Base-by-base conservation (phyloP, 176 grass and related monocot species). In the Pharus latifolius region DNA sequence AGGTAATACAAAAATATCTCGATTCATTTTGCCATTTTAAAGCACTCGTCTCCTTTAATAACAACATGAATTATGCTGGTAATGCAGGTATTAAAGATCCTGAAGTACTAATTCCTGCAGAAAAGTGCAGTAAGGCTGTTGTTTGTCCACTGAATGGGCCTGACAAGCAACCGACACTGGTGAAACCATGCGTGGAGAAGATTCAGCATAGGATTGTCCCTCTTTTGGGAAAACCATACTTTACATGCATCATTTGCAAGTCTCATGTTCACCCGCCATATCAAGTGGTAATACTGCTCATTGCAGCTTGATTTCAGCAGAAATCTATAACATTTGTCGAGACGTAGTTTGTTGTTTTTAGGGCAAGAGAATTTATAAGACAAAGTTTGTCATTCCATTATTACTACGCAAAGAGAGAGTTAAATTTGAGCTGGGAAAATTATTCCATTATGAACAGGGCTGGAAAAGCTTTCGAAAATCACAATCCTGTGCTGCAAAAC, bases 141-240 rank as follows among this genome's bases (percentile, higher is more conserved):
- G 43, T 28, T 24, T 19, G 47, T 3, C 23, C 63, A 26, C 2
- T 33, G 6, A 18, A 4, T 24, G 4, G 29, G 7, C 7, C 65
- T 51, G 65, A 69, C 15, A n/a, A 24, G 51, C 16, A 2, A 15
- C 6, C 15, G 6, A 18, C 15, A 52, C 11, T 7, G 16, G 18
- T 23, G 32, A 23, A 28, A 8, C 14, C 52, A 37, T 17, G 14
- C 30, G 28, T 32, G 11, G 18, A n/a, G 12, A 20, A 58, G 26
- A 20, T 49, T 20, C 43, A 52, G n/a, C 7, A 41, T 16, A 51
- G 29, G 15, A 57, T 33, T 2, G 7, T 88, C 27, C 79, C 79
- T 20, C 81, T 88, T 20, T 7, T 48, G 26, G 81, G 81, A 20
- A 76, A 56, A 15, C 77, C 77, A 5, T 81, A 73, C 76, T 88